Conservation (phyloP, 176 grass and related monocot genomes). For the Coix lacrymajobi region DNA sequence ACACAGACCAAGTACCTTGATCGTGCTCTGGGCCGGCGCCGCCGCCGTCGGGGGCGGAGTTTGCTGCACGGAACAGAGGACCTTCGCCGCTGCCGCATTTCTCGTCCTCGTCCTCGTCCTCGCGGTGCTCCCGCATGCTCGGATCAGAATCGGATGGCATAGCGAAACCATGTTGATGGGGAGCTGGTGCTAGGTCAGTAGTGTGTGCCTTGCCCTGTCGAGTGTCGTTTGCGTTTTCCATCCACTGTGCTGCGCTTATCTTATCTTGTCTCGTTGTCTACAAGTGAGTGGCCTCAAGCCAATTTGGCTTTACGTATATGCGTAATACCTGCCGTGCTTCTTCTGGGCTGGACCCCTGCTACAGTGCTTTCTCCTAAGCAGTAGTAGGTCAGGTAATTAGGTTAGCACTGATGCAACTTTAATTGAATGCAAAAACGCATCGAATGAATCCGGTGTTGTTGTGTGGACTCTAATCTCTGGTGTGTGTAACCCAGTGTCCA, state of each 20-base stretch:
- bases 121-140: not conserved
- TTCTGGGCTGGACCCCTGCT: no score
- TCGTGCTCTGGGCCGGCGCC: slow-evolving; percentile 39
- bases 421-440: not conserved
- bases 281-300: slow-evolving; percentile 18
- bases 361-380: not conserved
- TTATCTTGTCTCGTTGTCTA: slow-evolving; percentile 21
- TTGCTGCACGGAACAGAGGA: slow-evolving; percentile 38
- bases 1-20: slow-evolving; percentile 43
- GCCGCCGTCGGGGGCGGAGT: slow-evolving; percentile 47
- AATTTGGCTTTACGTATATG: not conserved
- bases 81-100: not conserved
- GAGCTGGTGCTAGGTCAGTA: not conserved
- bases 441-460: not conserved
- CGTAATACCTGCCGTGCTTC: not conserved
- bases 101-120: slow-evolving; percentile 21
- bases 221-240: not conserved
- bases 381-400: not conserved
- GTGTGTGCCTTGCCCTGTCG: not conserved
- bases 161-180: slow-evolving; percentile 28
- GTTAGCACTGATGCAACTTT: not conserved
- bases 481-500: not conserved
- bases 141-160: slow-evolving; percentile 19
- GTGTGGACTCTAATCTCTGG: not conserved
- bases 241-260: not conserved